A percentile compares a stretch with the other conserved stretches of the same genome.
Evolutionary conservation across 352 stramenopile genomes (phyloP).

Genomic region (Phytophthora fragariaefolia): DNA sequence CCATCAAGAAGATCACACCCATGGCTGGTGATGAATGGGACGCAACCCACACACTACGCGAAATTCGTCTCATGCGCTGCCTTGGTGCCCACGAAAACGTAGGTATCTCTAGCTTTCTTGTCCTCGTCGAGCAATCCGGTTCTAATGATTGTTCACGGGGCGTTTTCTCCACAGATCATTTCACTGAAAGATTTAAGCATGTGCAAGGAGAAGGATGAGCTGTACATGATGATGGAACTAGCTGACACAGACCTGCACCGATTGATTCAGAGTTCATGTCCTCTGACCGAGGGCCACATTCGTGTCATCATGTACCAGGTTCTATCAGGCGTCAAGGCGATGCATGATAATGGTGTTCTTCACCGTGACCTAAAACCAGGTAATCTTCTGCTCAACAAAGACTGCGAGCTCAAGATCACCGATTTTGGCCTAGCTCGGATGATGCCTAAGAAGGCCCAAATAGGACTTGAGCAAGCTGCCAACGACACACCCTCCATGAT

Average conservation of each 20-base stretch:
- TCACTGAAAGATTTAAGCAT: constrained; percentile 90
- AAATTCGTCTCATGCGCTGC: constrained; percentile 91
- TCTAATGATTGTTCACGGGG: not conserved
- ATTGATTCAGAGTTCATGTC: constrained; percentile 90
- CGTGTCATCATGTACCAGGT: constrained; percentile 90
- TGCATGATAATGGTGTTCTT: constrained; percentile 94
- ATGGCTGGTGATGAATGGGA: constrained; percentile 92
- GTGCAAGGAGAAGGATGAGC: constrained; percentile 92
- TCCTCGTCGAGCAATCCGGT: not conserved
- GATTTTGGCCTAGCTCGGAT: constrained; percentile 94
- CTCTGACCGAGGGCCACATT: constrained; percentile 81
- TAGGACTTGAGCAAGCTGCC: constrained; percentile 17
- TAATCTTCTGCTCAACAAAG: constrained; percentile 94
- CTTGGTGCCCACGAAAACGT: constrained; percentile 92
- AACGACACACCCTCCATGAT: constrained; percentile 64
- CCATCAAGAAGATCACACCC: constrained; percentile 94
- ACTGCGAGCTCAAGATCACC: constrained; percentile 94
- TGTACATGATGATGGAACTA: constrained; percentile 97
- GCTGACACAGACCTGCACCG: constrained; percentile 94
- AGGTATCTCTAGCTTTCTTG: constrained; percentile 22
- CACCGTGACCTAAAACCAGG: constrained; percentile 95
- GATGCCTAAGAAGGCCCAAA: constrained; percentile 60
- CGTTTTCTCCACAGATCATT: constrained; percentile 70
- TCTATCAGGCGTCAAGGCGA: constrained; percentile 88
- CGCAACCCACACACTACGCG: constrained; percentile 89